phyloP scores from a whole-genome alignment of 768 basidiomycete genomes.

The Termitomyces sp. region DNA sequence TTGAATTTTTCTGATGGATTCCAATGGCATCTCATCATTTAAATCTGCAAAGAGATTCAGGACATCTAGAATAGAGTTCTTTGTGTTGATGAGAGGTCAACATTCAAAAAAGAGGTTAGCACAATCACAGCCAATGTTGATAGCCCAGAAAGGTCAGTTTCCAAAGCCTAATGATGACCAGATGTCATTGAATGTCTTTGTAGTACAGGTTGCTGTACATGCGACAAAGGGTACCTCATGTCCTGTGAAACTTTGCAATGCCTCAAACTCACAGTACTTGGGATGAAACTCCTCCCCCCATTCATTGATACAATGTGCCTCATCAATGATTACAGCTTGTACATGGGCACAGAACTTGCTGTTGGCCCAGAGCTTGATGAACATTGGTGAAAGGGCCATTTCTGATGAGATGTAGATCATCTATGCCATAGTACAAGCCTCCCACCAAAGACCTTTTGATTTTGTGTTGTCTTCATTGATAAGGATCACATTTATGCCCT shows the following conservation, averaged over 20 bases:
- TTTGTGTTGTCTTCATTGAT: background rate
- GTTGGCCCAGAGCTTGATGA: slow-evolving; percentile 24
- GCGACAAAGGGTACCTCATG: slow-evolving; percentile 24
- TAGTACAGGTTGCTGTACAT: slow-evolving; percentile 23
- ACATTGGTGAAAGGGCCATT: background rate
- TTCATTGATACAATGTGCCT: slow-evolving; percentile 30
- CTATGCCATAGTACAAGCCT: background rate
- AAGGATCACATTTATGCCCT: background rate
- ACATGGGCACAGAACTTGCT: slow-evolving; percentile 20
- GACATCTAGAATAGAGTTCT: background rate
- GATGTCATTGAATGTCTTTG: slow-evolving; percentile 22
- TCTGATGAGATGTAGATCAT: background rate
- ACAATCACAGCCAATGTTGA: slow-evolving; percentile 24
- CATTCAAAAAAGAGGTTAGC: slow-evolving; percentile 16
- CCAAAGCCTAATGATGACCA: slow-evolving; percentile 24
- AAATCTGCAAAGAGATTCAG: background rate
- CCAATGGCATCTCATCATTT: background rate
- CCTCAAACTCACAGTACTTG: slow-evolving; percentile 19
- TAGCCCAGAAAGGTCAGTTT: slow-evolving; percentile 28
- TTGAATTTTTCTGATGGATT: too few relatives aligned
- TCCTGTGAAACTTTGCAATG: slow-evolving; percentile 20
- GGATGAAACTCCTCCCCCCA: slow-evolving; percentile 28
- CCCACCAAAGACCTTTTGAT: background rate
- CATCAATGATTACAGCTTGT: slow-evolving; percentile 24
- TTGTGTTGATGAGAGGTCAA: background rate